Percentiles rank a stretch among this genome's conserved stretches.
These are phyloP conservation scores for Santalum album DNA, from an alignment of 164 flowering plant genomes.

Conservation along the genomic window DNA sequence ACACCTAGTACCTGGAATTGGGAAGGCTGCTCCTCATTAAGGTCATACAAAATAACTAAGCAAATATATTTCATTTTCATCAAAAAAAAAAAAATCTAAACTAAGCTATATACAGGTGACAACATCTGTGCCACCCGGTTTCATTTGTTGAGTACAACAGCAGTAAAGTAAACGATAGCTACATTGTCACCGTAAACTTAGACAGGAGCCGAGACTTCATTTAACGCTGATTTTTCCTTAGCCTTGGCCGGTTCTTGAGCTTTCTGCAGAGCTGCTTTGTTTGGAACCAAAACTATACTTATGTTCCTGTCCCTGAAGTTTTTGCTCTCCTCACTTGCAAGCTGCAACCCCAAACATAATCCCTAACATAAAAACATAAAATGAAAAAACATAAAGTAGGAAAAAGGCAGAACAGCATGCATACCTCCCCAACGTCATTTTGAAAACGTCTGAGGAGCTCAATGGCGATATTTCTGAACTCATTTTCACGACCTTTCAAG, in stretches of 20 bases:
- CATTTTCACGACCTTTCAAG: constrained; percentile 85
- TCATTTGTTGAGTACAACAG: not conserved
- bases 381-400: not conserved
- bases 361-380: not conserved
- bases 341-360: constrained; percentile 31
- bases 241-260: constrained; percentile 60
- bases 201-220: constrained; percentile 51
- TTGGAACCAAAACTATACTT: constrained; percentile 59
- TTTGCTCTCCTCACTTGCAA: constrained; percentile 70
- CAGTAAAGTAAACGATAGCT: too few species aligned
- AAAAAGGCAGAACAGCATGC: too few species aligned
- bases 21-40: too few species aligned
- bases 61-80: not conserved
- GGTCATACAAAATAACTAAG: too few species aligned
- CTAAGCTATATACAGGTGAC: not conserved
- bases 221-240: constrained; percentile 29
- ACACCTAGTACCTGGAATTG: too few species aligned
- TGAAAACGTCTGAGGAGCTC: constrained; percentile 79
- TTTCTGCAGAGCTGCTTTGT: constrained; percentile 51
- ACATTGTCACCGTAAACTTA: too few species aligned
- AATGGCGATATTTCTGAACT: constrained; percentile 76
- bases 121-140: not conserved
- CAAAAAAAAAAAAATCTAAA: not conserved
- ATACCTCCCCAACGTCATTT: constrained; percentile 86
- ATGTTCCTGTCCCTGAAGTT: constrained; percentile 62